Base-by-base conservation (phyloP, 2,329 filamentous ascomycete genomes). In the Aspergillus costaricaensis region DNA sequence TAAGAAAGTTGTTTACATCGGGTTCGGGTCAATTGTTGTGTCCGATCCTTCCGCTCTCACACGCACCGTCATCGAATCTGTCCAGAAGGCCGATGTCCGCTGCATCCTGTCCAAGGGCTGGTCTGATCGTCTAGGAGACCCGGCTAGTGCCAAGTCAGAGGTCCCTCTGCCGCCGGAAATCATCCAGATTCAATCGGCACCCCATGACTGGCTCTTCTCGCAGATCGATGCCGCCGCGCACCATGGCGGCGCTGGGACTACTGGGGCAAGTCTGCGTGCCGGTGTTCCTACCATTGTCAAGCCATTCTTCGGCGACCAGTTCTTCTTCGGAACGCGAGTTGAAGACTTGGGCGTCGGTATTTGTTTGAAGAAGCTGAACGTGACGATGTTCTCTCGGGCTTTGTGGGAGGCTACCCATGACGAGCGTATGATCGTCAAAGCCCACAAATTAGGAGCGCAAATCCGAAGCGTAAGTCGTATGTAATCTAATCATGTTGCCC, bases 251-350 rank as follows among this genome's bases (percentile, higher is more conserved):
- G 91, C 92, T 4, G 95, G 95, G 2, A 99, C 95, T 0, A 99
- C 95, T 0, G 95, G 95, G 2, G 95, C 95, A 0, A 96, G 92
- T 74, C 81, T 99, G 52, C 85, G 95, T 55, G 93, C 93, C 0
- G 95, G 95, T 2, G 86, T 96, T 5, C 95, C 95, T 0, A 98
- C 95, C 0, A 93, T 99, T 65, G 90, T 98, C 72, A 91, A 94
- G 62, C 95, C 95, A 0, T 99, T 98, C 81, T 99, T 99, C 72
- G 95, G 95, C 5, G 95, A 99, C 70, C 95, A 99, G 73, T 97
- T 90, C 82, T 99, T 99, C 81, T 98, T 96, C 69, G 95, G 92
- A 6, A 86, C 84, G 30, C 85, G 95, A 4, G 90, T 98, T 1
- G 92, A 98, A 74, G 94, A 98, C 70, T 82, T 99, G 5, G 94